Evolutionary conservation across 129 eudicot genomes (phyloP), one percentile per base, ranked within the genome.

Genomic region (Calendula officinalis): DNA sequence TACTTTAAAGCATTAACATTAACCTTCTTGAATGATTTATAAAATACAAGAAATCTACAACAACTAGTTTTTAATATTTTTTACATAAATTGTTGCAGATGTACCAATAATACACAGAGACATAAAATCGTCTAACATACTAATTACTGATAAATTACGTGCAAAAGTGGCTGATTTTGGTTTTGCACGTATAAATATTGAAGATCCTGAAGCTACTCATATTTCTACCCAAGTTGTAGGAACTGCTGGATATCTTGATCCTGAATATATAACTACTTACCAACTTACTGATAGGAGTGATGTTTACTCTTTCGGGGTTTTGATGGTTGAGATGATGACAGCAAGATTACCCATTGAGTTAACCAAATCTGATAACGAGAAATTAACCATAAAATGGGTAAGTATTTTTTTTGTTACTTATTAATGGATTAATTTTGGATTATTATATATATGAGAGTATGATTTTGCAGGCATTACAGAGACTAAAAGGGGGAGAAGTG

Each of bases 101-200:
- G 75, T 77, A 58, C 91, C 95, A 40, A 87, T 90, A 50, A 87
- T 90, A 69, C 97, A 90, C 62, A 80, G 97, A 82, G 97, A 86
- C 69, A 87, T 90, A 59, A 90, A 90, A 69, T 79, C 97, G 40
- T 75, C 95, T 41, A 90, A 90, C 60, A 71, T 90, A 65, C 83
- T 90, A 45, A 64, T 90, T 67, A 90, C 90, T 0, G 90, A 90
- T 39, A 90, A 84, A 17, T 61, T 86, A 4, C 83, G 91, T 30
- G 97, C 95, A 27, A 90, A 90, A 76, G 97, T 90, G 39, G 94
- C 97, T 12, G 97, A 90, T 72, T 90, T 90, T 76, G 97, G 95
- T 22, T 77, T 90, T 66, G 95, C 97, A 1, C 78, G 95, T 4
- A 36, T 87, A 62, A 80, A 69, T 40, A 54, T 82, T 39, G 87